Percentiles rank a stretch among this genome's conserved stretches.
Evolutionary conservation across 371 early-diverging fungal species (phyloP).

Genomic region (Cokeromyces recurvatus): DNA sequence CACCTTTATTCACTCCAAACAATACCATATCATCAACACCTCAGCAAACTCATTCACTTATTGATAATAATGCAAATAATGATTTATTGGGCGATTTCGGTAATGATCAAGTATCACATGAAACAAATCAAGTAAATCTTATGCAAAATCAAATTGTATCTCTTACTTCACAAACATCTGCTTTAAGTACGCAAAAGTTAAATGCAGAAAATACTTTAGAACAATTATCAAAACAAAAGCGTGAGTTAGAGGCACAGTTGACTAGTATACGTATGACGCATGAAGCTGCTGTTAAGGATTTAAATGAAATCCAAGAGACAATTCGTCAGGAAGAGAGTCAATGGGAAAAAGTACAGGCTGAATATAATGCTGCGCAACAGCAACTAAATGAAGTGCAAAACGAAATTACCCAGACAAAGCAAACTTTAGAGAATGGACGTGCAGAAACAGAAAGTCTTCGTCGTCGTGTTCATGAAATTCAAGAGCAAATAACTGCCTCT

Average conservation of each 20-base stretch:
- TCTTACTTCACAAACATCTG: slow-evolving; percentile 14
- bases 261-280: slow-evolving; percentile 26
- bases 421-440: slow-evolving; percentile 32
- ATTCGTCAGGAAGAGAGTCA: slow-evolving; percentile 29
- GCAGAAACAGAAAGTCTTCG: slow-evolving; percentile 32
- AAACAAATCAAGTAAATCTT: slow-evolving; percentile 38
- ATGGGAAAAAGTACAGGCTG: slow-evolving; percentile 25
- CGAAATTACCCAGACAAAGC: slow-evolving; percentile 24
- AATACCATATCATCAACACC: slow-evolving; percentile 10
- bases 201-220: slow-evolving; percentile 24
- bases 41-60: not conserved
- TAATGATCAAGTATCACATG: slow-evolving; percentile 33
- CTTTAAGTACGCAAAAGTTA: slow-evolving; percentile 19
- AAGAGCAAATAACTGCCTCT: slow-evolving; percentile 30
- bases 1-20: not conserved
- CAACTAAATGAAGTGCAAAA: slow-evolving; percentile 18
- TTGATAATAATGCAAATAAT: slow-evolving; percentile 1
- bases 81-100: slow-evolving; percentile 46
- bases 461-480: slow-evolving; percentile 31
- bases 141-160: slow-evolving; percentile 36
- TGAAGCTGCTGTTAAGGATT: slow-evolving; percentile 23
- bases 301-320: slow-evolving; percentile 32
- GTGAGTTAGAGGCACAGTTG: slow-evolving; percentile 29
- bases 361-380: slow-evolving; percentile 32
- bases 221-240: slow-evolving; percentile 28